A percentile compares a stretch with the other conserved stretches of the same genome.
These are phyloP conservation scores for Grigorovia jiainica DNA, from an alignment of 805 yeast genomes.

Conservation along the genomic window DNA sequence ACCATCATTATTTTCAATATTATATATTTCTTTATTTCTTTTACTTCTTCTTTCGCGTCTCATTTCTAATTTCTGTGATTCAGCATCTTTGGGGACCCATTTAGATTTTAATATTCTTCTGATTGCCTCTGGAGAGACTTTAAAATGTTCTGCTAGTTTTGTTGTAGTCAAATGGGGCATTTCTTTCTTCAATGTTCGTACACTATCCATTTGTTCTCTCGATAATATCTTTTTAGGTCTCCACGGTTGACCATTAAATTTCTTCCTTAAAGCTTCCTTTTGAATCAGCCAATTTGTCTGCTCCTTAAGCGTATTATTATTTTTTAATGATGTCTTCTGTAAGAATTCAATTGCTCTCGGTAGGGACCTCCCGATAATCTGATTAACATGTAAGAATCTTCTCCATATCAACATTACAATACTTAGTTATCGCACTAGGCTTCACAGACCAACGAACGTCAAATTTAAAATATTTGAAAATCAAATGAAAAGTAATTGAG, in stretches of 20 bases:
- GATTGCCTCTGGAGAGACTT: slow-evolving; percentile 72
- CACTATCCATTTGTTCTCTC: slow-evolving; percentile 57
- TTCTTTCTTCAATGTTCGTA: slow-evolving; percentile 45
- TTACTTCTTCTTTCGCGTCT: slow-evolving; percentile 49
- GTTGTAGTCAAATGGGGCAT: slow-evolving; percentile 52
- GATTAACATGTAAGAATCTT: too few species aligned
- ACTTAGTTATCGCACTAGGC: too few species aligned
- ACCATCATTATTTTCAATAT: too few species aligned
- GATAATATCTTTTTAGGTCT: slow-evolving; percentile 59
- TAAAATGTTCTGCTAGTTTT: slow-evolving; percentile 54
- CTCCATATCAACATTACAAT: too few species aligned
- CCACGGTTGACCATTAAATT: slow-evolving; percentile 53
- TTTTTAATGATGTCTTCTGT: not conserved
- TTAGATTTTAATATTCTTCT: slow-evolving; percentile 68
- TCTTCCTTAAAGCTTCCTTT: slow-evolving; percentile 50
- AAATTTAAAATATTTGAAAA: not conserved
- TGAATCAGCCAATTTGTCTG: slow-evolving; percentile 62
- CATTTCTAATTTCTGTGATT: slow-evolving; percentile 31
- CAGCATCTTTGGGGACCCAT: slow-evolving; percentile 65
- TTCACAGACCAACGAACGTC: too few species aligned
- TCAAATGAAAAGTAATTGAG: too few species aligned
- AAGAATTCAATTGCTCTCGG: too few species aligned
- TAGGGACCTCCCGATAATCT: too few species aligned
- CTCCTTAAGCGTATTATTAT: not conserved
- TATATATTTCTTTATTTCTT: slow-evolving; percentile 25